phyloP scores from a whole-genome alignment of 2,329 filamentous ascomycete species.

The Daldinia eschscholtzii region DNA sequence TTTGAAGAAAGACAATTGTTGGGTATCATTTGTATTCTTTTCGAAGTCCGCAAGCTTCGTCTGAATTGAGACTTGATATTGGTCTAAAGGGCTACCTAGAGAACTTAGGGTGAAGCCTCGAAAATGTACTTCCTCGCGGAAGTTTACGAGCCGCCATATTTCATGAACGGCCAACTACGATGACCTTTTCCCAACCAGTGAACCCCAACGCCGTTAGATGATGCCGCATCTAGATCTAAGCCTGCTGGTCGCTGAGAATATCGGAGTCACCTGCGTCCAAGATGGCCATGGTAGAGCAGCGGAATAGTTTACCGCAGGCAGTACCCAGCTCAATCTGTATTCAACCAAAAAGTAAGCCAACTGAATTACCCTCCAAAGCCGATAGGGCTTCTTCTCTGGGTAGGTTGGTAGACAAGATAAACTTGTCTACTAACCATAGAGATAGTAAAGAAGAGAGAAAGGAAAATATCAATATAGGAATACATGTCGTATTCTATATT shows the following conservation, averaged over 20 bases:
- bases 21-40: constrained; percentile 52
- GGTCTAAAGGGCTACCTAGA: constrained; percentile 45
- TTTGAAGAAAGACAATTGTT: constrained; percentile 36
- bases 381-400: constrained; percentile 91
- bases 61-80: constrained; percentile 43
- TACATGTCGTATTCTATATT: constrained; percentile 21
- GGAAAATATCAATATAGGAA: constrained; percentile 24
- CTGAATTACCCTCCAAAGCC: constrained; percentile 89
- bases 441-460: constrained; percentile 2
- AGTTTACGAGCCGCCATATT: constrained; percentile 28
- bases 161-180: constrained; percentile 35
- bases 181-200: constrained; percentile 48
- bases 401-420: constrained; percentile 57
- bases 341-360: constrained; percentile 64
- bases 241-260: constrained; percentile 84
- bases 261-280: constrained; percentile 98
- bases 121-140: constrained; percentile 33
- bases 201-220: constrained; percentile 50
- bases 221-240: constrained; percentile 60
- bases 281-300: constrained; percentile 96
- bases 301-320: constrained; percentile 98
- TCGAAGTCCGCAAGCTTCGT: constrained; percentile 30
- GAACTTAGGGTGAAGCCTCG: constrained; percentile 33
- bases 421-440: constrained; percentile 23
- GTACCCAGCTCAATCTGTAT: constrained; percentile 96